Evolutionary conservation across 352 stramenopile genomes (phyloP), one percentile per base, ranked within the genome.

Genomic region (Halophytophthora polymorphica): DNA sequence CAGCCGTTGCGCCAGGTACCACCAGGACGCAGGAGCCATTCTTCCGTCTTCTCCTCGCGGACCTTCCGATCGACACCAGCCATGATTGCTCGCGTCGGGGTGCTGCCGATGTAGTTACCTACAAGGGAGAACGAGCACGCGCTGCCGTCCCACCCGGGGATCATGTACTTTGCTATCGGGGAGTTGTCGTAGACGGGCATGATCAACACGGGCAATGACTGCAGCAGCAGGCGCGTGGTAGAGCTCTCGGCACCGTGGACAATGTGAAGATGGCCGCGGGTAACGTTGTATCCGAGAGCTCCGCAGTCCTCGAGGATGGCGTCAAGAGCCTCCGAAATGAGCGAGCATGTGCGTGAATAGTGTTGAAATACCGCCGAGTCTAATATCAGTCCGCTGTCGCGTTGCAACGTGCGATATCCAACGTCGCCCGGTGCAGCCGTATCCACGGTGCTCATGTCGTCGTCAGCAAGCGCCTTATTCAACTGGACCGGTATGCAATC

Each of bases 1-100:
- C 69, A 76, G 0, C 62, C 65, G 39, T 75, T 73, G 3, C 54
- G 44, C 69, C 69, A 73, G 29, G 47, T 38, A 7, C 68, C 68
- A 21, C 45, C 52, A 5, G 58, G 49, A 18, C 38, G 41, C 1
- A 15, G 12, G 0, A 77, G 56, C 52, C 45, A 69, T 21, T 68
- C 40, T 0, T 12, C 42, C 11, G 63, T 71, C 35, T 61, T 64
- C 0, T 15, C 1, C 31, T 64, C 56, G 2, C 55, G 58, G 12
- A 64, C 11, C 0, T 22, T 34, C 25, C 59, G 48, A 22, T 57
- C 22, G 0, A 54, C n/a, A 0, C 33, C 63, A n/a, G 19, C 15
- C 17, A 48, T 4, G n/a, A 38, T 8, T 15, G 36, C 36, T 21
- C 8, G n/a, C 21, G 36, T 13, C 21, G n/a, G 36, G 21, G 6